A percentile compares a stretch with the other conserved stretches of the same genome.
Conservation (phyloP, 768 basidiomycete genomes). For the Lentinula aciculospora region DNA sequence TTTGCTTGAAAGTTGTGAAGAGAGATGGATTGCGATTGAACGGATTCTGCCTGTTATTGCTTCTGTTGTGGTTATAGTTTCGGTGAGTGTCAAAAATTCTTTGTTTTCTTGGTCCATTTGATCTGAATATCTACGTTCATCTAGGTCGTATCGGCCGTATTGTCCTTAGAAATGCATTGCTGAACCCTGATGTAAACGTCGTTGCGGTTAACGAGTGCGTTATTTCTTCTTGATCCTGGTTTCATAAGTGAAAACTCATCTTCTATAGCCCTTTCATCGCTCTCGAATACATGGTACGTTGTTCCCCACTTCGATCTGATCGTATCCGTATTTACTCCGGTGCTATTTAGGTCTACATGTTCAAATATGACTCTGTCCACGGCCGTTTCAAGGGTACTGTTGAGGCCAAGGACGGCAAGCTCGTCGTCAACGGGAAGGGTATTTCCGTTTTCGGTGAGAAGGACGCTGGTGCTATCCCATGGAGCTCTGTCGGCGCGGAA, state of each 20-base stretch:
- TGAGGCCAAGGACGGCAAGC: conserved; percentile 82
- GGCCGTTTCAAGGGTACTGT: conserved; percentile 87
- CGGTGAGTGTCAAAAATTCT: conserved; percentile 45
- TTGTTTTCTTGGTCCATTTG: not conserved
- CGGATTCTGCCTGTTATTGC: not conserved
- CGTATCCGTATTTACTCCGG: conserved; percentile 1
- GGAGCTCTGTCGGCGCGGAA: conserved; percentile 76
- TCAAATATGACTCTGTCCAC: conserved; percentile 95
- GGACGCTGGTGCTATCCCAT: conserved; percentile 82
- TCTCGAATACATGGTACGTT: conserved; percentile 85
- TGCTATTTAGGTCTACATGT: conserved; percentile 81
- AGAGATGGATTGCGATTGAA: not conserved
- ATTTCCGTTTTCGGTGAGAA: conserved; percentile 80
- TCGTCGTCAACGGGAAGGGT: conserved; percentile 73
- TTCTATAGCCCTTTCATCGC: conserved; percentile 87
- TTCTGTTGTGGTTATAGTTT: conserved; percentile 43
- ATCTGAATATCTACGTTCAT: conserved; percentile 10
- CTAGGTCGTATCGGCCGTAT: conserved; percentile 99
- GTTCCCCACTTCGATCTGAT: not conserved
- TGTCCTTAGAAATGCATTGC: conserved; percentile 91
- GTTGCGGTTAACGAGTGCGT: conserved; percentile 93
- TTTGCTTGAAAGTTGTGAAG: not conserved
- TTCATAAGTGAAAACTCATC: not conserved
- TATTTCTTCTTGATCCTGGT: conserved; percentile 5
- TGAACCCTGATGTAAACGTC: conserved; percentile 70